These are phyloP conservation scores for Colletotrichum agaves DNA, from an alignment of 2,329 filamentous ascomycete species.

Conservation along the genomic window DNA sequence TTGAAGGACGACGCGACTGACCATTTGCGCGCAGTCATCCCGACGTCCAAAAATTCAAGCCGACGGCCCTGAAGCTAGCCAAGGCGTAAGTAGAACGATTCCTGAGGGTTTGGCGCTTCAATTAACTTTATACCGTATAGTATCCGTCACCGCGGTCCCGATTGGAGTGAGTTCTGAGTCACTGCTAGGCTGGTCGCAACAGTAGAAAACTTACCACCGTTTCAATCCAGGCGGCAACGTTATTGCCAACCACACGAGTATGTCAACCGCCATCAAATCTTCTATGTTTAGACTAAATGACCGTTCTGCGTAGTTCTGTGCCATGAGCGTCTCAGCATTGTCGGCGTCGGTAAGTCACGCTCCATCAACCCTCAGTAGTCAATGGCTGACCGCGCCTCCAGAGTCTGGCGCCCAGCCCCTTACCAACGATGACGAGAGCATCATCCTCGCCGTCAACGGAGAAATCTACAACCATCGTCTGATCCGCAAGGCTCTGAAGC, in stretches of 20 bases:
- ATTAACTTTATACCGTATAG: conserved; percentile 63
- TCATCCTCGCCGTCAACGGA: conserved; percentile 96
- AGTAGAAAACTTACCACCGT: conserved; percentile 45
- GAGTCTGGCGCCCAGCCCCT: conserved; percentile 96
- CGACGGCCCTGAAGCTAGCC: conserved; percentile 89
- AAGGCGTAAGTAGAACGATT: conserved; percentile 78
- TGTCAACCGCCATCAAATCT: conserved; percentile 45
- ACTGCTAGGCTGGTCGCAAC: conserved; percentile 28
- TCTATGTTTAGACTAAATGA: conserved; percentile 40
- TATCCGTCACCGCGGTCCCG: conserved; percentile 94
- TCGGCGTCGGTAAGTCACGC: conserved; percentile 83
- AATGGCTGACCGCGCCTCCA: conserved; percentile 50
- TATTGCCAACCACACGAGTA: conserved; percentile 91
- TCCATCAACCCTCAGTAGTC: conserved; percentile 8
- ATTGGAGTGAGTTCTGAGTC: conserved; percentile 84
- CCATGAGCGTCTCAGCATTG: conserved; percentile 97
- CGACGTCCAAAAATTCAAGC: conserved; percentile 96
- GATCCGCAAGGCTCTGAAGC: conserved; percentile 86
- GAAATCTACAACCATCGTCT: conserved; percentile 99
- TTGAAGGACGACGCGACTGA: conserved; percentile 39
- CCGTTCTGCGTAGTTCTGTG: conserved; percentile 75
- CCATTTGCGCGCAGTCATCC: conserved; percentile 71
- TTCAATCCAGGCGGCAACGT: conserved; percentile 79
- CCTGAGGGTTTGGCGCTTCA: conserved; percentile 39
- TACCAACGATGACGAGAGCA: conserved; percentile 87